Conservation (phyloP, 768 basidiomycete genomes). For the Coprinellus micaceus region DNA sequence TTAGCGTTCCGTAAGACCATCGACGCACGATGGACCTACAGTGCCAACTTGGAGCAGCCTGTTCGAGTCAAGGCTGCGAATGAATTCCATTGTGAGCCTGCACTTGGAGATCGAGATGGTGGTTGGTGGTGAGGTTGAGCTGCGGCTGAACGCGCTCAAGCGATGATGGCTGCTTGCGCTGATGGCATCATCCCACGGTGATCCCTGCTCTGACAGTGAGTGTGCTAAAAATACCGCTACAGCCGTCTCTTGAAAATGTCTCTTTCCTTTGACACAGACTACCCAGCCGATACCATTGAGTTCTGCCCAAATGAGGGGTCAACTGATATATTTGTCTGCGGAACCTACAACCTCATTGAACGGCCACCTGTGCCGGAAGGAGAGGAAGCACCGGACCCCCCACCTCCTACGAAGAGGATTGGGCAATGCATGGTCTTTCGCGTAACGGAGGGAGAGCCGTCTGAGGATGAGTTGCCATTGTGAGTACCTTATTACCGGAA, state of each 20-base stretch:
- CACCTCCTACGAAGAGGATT: conserved; percentile 39
- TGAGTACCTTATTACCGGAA: conserved; percentile 22
- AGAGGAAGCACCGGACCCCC: conserved; percentile 14
- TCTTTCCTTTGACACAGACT: conserved; percentile 54
- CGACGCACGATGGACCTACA: conserved; percentile 35
- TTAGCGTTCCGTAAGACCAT: background rate
- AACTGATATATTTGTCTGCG: conserved; percentile 73
- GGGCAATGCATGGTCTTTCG: conserved; percentile 76
- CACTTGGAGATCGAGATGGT: conserved; percentile 2
- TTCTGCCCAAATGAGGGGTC: conserved; percentile 73
- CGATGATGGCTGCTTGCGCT: background rate
- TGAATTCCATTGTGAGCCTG: conserved; percentile 50
- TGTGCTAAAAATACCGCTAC: background rate
- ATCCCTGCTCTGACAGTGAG: background rate
- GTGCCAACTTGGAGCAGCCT: conserved; percentile 64
- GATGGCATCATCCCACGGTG: background rate
- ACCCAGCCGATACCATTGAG: conserved; percentile 87
- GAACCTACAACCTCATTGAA: conserved; percentile 81
- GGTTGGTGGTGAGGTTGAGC: background rate
- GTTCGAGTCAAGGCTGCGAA: conserved; percentile 67
- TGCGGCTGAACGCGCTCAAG: background rate
- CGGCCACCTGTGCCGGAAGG: conserved; percentile 12
- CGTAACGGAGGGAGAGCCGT: conserved; percentile 22
- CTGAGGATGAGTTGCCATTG: conserved; percentile 27
- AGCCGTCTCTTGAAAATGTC: background rate